A percentile compares a stretch with the other conserved stretches of the same genome.
These are phyloP conservation scores for Pyrenophora tritici-repentis DNA, from an alignment of 2,329 filamentous ascomycete genomes.

Conservation along the genomic window DNA sequence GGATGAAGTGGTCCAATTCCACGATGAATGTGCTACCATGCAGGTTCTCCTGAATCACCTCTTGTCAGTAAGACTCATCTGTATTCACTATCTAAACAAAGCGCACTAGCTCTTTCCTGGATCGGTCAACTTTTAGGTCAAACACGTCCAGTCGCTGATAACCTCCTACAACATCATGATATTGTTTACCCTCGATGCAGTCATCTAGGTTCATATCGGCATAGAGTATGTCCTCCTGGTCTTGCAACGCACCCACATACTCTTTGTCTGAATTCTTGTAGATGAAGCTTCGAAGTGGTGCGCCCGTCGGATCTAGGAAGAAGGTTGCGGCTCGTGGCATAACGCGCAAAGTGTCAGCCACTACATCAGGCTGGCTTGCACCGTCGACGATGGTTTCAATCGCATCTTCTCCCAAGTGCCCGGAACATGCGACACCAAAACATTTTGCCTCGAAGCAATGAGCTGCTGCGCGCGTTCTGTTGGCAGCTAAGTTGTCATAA, in stretches of 20 bases:
- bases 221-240: constrained; percentile 57
- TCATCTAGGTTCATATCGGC: constrained; percentile 57
- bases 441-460: constrained; percentile 65
- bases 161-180: constrained; percentile 61
- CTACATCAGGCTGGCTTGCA: constrained; percentile 31
- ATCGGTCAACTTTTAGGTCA: constrained; percentile 55
- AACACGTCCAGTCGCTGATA: constrained; percentile 63
- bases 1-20: too few relatives aligned
- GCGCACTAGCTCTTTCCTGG: constrained; percentile 15
- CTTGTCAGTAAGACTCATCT: too few relatives aligned
- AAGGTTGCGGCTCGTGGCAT: constrained; percentile 55
- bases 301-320: constrained; percentile 59
- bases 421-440: constrained; percentile 59
- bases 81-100: not conserved
- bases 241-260: constrained; percentile 49
- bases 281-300: constrained; percentile 47
- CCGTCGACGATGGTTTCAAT: constrained; percentile 44
- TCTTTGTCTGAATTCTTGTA: constrained; percentile 33
- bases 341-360: constrained; percentile 43
- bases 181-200: constrained; percentile 62
- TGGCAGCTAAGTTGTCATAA: constrained; percentile 61
- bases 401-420: constrained; percentile 49
- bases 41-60: too few relatives aligned
- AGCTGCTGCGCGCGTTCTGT: constrained; percentile 57
- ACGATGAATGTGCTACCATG: too few relatives aligned